Conservation (phyloP, 805 yeast genomes). For the Kodamaea kaohsiungensis region DNA sequence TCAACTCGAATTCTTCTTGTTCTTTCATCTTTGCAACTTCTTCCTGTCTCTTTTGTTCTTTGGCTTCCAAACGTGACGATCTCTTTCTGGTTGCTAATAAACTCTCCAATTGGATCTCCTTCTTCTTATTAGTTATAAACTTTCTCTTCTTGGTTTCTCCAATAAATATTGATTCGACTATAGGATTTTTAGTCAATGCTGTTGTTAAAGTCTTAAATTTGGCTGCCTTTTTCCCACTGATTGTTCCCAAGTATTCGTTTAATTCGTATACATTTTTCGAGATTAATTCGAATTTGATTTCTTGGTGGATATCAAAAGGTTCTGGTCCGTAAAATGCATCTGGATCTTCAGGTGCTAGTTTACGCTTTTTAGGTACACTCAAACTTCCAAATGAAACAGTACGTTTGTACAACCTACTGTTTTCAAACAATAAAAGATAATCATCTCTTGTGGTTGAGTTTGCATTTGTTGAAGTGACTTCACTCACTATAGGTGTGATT, state of each 20-base stretch:
- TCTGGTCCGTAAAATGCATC: conserved; percentile 25
- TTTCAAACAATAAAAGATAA: conserved; percentile 46
- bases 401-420: conserved; percentile 52
- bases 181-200: conserved; percentile 15
- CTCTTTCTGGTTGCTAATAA: conserved; percentile 69
- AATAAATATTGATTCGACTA: conserved; percentile 24
- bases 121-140: conserved; percentile 54
- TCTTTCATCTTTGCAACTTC: conserved; percentile 51
- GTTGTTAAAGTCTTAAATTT: conserved; percentile 24
- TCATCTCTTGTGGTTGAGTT: conserved; percentile 23
- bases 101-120: conserved; percentile 63
- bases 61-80: conserved; percentile 72
- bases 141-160: conserved; percentile 57
- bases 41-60: conserved; percentile 50
- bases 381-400: conserved; percentile 25
- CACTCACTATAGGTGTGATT: conserved; percentile 11
- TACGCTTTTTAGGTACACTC: conserved; percentile 37
- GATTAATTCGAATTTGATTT: conserved; percentile 31
- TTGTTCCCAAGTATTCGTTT: conserved; percentile 19
- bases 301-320: conserved; percentile 30
- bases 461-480: conserved; percentile 1
- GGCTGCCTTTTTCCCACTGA: conserved; percentile 27
- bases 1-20: conserved; percentile 46
- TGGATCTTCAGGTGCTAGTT: conserved; percentile 34
- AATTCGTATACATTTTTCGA: conserved; percentile 33